Evolutionary conservation across 208 protist genomes (phyloP).

Genomic region (Trypanosoma theileri): DNA sequence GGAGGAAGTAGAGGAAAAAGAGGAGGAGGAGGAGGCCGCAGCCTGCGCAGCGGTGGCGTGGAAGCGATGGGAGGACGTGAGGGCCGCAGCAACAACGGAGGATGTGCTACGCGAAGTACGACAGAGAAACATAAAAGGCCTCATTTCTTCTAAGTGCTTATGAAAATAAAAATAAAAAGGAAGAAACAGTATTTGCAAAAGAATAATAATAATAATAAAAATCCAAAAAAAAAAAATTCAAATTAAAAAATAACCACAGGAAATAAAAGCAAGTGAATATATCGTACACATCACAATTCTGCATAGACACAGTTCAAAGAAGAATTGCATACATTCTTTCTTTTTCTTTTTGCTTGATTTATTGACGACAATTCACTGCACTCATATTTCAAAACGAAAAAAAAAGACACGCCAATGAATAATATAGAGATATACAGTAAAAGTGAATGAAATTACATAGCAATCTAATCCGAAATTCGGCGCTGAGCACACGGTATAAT

Average conservation of each 20-base stretch:
- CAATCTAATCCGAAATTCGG: too few species aligned
- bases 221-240: too few species aligned
- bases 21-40: background rate
- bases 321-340: background rate
- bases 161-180: too few species aligned
- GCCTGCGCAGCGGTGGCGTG: conserved; percentile 7
- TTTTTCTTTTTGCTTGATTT: too few species aligned
- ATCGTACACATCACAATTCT: background rate
- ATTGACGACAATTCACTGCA: too few species aligned
- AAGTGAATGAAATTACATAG: too few species aligned
- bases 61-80: background rate
- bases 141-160: background rate
- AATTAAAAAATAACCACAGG: background rate
- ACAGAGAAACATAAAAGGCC: conserved; percentile 6
- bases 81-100: background rate
- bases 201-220: too few species aligned
- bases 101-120: background rate
- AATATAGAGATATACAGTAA: too few species aligned
- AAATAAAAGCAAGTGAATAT: conserved; percentile 3
- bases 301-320: conserved; percentile 5
- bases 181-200: too few species aligned
- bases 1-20: conserved; percentile 6
- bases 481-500: too few species aligned
- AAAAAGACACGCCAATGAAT: too few species aligned
- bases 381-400: too few species aligned